Evolutionary conservation across 306 rosid species (phyloP).

Genomic region (Adenanthera pavonina): DNA sequence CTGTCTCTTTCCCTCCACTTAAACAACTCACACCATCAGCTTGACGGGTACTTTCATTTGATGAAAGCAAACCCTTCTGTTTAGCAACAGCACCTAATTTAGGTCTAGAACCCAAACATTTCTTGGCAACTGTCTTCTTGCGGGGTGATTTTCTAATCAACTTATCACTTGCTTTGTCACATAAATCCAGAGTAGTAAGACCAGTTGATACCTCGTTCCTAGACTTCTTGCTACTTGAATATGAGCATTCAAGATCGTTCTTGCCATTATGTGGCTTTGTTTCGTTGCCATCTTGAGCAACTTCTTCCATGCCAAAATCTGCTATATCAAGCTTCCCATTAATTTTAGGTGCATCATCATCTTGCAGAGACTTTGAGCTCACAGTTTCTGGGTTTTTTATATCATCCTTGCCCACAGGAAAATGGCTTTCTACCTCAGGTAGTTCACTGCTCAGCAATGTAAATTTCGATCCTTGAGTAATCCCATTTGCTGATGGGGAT

Average conservation of each 20-base stretch:
- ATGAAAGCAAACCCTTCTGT: conserved; percentile 50
- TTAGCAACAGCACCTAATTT: conserved; percentile 50
- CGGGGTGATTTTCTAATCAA: conserved; percentile 44
- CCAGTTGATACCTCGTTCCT: conserved; percentile 44
- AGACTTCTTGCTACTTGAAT: conserved; percentile 46
- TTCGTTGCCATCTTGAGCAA: conserved; percentile 37
- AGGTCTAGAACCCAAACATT: conserved; percentile 66
- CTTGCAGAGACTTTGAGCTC: conserved; percentile 37
- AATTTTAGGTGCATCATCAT: conserved; percentile 38
- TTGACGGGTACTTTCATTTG: conserved; percentile 40
- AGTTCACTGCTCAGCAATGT: conserved; percentile 42
- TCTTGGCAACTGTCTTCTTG: conserved; percentile 59
- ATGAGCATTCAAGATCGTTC: conserved; percentile 39
- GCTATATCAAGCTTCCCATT: conserved; percentile 43
- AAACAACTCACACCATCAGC: conserved; percentile 38
- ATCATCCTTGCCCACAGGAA: conserved; percentile 43
- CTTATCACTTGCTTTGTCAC: conserved; percentile 44
- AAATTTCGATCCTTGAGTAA: conserved; percentile 38
- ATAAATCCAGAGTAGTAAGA: conserved; percentile 39
- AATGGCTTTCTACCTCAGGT: conserved; percentile 38
- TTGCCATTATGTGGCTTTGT: conserved; percentile 44
- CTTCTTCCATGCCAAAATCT: conserved; percentile 41
- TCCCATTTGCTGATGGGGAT: conserved; percentile 42
- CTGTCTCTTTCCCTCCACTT: conserved; percentile 41
- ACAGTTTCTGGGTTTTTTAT: conserved; percentile 33